Base-by-base conservation (phyloP, 1,284 basidiomycete species). In the Ceratobasidium sp. region DNA sequence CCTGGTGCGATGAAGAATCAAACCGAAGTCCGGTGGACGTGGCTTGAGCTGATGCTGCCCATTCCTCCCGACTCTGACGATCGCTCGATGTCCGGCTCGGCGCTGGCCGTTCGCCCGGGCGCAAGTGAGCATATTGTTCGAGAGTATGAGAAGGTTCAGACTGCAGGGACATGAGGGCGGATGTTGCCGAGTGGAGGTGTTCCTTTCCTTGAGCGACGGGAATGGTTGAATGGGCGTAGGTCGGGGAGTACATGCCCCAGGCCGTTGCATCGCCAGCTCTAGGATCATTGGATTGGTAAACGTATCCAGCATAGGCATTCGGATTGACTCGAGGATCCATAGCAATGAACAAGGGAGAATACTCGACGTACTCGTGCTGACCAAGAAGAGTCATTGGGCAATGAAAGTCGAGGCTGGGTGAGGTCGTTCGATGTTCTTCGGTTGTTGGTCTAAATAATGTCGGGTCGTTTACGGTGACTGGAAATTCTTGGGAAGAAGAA, bases 321-420 rank as follows among this genome's bases (percentile, higher is more conserved):
- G 52, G 64, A 34, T 67, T 67, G 64, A 47, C 52, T 35, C 64
- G 64, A 55, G 64, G 64, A 67, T 67, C 64, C 64, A 67, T 67
- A 52, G 50, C 40, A 52, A 67, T 55, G 52, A 67, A 67, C 52
- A 52, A 38, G 29, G 64, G 52, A 31, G 64, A 67, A 67, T 67
- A 55, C 64, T 54, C 64, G 64, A 67, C 64, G 64, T 67, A 67
- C 64, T 67, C 64, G 64, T 67, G 64, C 52, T 67, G 64, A 27
- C 64, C 64, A 67, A 67, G 64, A 52, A 67, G 64, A 55, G 64
- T 67, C 64, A 67, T 67, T 54, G 64, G 62, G 34, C 35, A 55
- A 40, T 38, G 32, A 55, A 50, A 38, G 64, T 25, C 35, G 64
- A 42, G 64, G 64, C 1, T 31, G 35, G 49, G 31, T 45, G 45